Percentiles rank a stretch among this genome's conserved stretches.
Evolutionary conservation across 805 yeast genomes (phyloP).

Genomic region (Scheffersomyces ergatensis): DNA sequence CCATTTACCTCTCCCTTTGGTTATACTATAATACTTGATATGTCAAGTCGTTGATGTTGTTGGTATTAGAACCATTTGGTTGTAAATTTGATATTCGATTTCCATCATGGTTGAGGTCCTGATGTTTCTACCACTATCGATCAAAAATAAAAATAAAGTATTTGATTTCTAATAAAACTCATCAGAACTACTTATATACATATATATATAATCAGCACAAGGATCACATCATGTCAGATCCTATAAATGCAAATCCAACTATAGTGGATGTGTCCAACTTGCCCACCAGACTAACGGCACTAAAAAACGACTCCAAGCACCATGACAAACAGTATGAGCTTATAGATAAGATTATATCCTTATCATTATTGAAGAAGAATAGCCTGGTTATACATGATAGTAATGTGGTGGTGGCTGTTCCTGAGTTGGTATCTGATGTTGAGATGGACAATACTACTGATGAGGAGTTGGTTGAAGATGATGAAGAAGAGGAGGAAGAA

Average conservation of each 20-base stretch:
- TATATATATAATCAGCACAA: too few species aligned
- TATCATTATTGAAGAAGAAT: constrained; percentile 19
- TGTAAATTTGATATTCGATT: too few species aligned
- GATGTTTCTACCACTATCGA: too few species aligned
- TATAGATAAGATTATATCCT: constrained; percentile 27
- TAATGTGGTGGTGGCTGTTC: constrained; percentile 9
- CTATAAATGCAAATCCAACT: constrained; percentile 88
- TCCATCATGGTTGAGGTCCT: too few species aligned
- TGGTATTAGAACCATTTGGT: too few species aligned
- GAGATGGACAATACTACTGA: constrained; percentile 15
- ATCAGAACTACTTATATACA: too few species aligned
- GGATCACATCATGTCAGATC: constrained; percentile 60
- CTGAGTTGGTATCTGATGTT: constrained; percentile 23
- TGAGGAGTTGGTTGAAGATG: too few species aligned
- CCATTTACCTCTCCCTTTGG: constrained; percentile 21
- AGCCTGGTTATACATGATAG: neutral
- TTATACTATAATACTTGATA: too few species aligned
- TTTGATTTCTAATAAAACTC: too few species aligned
- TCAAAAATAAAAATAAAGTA: too few species aligned
- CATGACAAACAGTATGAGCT: constrained; percentile 16
- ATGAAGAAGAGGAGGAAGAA: constrained; percentile 23
- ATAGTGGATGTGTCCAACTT: constrained; percentile 72
- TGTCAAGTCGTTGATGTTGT: too few species aligned
- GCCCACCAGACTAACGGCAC: constrained; percentile 57
- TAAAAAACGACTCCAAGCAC: constrained; percentile 8